Conservation (phyloP, 331 rosid species). For the Phaseolus coccineus region DNA sequence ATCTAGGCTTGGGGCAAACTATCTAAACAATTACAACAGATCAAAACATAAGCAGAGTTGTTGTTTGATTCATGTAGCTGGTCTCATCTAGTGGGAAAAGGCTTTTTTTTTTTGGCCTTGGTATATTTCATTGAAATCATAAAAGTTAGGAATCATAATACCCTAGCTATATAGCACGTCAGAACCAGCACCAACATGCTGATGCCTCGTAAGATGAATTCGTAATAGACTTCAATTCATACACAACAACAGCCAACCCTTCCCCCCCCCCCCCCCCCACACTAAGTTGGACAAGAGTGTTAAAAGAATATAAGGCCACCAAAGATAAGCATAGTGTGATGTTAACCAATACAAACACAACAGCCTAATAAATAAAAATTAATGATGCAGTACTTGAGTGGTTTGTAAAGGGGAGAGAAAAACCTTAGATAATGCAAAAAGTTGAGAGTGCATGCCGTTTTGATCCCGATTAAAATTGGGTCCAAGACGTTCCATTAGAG, state of each 20-base stretch:
- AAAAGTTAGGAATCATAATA: not conserved
- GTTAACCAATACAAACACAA: constrained; percentile 8
- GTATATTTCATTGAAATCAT: not conserved
- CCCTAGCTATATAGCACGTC: constrained; percentile 3
- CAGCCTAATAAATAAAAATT: not conserved
- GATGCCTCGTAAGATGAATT: constrained; percentile 23
- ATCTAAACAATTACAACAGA: not conserved
- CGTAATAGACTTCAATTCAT: constrained; percentile 1
- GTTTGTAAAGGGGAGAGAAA: constrained; percentile 27
- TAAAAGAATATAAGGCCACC: constrained; percentile 37
- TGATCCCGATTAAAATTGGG: constrained; percentile 99
- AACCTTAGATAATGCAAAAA: constrained; percentile 96
- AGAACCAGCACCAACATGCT: not conserved
- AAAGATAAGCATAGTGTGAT: not conserved
- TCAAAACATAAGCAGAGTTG: not conserved
- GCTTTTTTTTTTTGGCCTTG: not conserved
- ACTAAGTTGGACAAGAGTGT: not conserved
- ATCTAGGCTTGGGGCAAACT: not conserved
- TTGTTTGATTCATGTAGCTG: not conserved
- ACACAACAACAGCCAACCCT: not conserved
- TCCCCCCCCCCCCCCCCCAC: too few relatives aligned
- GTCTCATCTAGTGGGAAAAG: not conserved
- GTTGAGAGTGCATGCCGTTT: constrained; percentile 99
- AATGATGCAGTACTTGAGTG: not conserved
- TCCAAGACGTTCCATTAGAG: constrained; percentile 96